phyloP scores from a whole-genome alignment of 805 yeast species.

The Yueomyces sp. region DNA sequence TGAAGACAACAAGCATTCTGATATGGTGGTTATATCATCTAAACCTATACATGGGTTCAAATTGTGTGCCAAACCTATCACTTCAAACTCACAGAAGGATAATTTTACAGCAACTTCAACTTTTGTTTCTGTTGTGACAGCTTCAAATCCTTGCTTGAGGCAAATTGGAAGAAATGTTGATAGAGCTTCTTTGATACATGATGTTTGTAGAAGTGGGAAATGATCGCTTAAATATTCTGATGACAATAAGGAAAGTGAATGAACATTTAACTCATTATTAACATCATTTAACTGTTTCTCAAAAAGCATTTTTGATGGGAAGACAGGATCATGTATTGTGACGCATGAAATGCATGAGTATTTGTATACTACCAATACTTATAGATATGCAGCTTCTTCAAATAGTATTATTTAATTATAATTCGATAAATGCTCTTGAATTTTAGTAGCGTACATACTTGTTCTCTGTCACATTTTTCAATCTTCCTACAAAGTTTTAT shows the following conservation, averaged over 20 bases:
- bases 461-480: too few relatives aligned
- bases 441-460: too few relatives aligned
- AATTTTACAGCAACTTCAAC: slow-evolving; percentile 33
- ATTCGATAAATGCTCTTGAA: too few relatives aligned
- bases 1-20: slow-evolving; percentile 28
- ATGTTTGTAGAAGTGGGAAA: slow-evolving; percentile 14
- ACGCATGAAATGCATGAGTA: too few relatives aligned
- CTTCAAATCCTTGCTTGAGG: slow-evolving; percentile 28
- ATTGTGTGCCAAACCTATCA: slow-evolving; percentile 25
- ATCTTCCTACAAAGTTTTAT: too few relatives aligned
- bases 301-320: too few relatives aligned
- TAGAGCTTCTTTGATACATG: slow-evolving; percentile 31
- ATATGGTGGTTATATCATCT: slow-evolving; percentile 13
- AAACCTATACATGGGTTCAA: not conserved
- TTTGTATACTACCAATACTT: too few relatives aligned
- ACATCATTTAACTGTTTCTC: too few relatives aligned
- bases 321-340: too few relatives aligned
- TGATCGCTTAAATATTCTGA: slow-evolving; percentile 5
- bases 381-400: too few relatives aligned
- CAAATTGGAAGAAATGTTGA: slow-evolving; percentile 29
- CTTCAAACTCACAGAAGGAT: slow-evolving; percentile 43
- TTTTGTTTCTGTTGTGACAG: slow-evolving; percentile 21
- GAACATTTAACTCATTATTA: not conserved
- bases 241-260: not conserved
- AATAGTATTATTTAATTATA: too few relatives aligned